phyloP scores from a whole-genome alignment of 805 yeast species.

The Saccharomycopsis amapae region DNA sequence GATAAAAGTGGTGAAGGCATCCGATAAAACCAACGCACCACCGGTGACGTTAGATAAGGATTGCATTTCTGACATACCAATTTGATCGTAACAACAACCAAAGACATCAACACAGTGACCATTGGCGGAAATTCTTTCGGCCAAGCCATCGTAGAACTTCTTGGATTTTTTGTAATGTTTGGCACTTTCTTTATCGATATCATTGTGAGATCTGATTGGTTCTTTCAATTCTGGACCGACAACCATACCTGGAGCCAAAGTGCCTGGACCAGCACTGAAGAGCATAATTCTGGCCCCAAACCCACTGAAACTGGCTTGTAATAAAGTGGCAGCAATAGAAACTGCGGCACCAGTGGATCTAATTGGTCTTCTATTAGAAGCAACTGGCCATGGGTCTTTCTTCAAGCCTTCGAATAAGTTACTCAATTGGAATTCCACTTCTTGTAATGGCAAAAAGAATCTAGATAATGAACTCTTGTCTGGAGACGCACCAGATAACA shows the following conservation, averaged over 20 bases:
- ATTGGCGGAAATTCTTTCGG: conserved; percentile 60
- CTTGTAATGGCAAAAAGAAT: conserved; percentile 66
- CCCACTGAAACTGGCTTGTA: conserved; percentile 77
- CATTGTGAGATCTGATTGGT: conserved; percentile 96
- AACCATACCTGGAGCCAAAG: conserved; percentile 89
- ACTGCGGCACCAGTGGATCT: conserved; percentile 93
- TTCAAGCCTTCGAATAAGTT: conserved; percentile 70
- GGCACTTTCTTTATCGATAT: conserved; percentile 85
- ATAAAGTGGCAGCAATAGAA: conserved; percentile 71
- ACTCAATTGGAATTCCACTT: conserved; percentile 78
- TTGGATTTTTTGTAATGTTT: conserved; percentile 81
- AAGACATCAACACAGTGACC: conserved; percentile 84
- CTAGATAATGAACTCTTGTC: conserved; percentile 39
- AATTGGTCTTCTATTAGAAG: conserved; percentile 74
- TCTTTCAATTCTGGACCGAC: conserved; percentile 89
- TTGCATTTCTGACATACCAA: conserved; percentile 93
- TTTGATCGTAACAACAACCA: conserved; percentile 95
- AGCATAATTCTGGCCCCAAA: conserved; percentile 84
- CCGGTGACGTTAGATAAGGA: conserved; percentile 79
- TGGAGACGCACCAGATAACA: conserved; percentile 45
- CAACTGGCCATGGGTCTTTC: conserved; percentile 84
- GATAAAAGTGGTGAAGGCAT: conserved; percentile 90
- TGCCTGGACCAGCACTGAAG: conserved; percentile 93
- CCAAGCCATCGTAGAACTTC: conserved; percentile 69
- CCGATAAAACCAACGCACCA: conserved; percentile 81